Percentiles rank a stretch among this genome's conserved stretches.
Conservation (phyloP, 805 yeast genomes). For the Starmerella floricola region DNA sequence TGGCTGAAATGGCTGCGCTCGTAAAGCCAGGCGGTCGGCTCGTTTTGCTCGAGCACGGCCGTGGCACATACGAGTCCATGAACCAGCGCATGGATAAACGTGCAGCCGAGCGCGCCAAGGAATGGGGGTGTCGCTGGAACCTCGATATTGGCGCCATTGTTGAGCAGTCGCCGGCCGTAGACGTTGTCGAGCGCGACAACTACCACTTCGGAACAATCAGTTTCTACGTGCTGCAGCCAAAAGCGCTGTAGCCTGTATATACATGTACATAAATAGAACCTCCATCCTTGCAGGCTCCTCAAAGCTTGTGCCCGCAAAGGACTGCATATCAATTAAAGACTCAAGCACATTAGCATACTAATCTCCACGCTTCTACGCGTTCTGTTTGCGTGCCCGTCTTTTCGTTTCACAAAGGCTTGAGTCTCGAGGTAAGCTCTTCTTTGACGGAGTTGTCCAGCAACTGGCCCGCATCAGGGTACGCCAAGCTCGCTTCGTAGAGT, state of each 20-base stretch:
- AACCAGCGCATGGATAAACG: constrained; percentile 71
- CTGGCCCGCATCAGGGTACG: constrained; percentile 56
- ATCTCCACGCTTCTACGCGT: no score
- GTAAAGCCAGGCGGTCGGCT: constrained; percentile 86
- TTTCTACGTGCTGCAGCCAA: constrained; percentile 25
- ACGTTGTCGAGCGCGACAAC: constrained; percentile 65
- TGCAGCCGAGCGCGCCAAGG: constrained; percentile 68
- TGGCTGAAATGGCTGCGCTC: constrained; percentile 57
- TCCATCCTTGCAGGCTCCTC: no score
- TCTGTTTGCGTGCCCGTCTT: background rate
- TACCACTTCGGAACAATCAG: constrained; percentile 85
- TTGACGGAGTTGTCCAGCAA: constrained; percentile 61
- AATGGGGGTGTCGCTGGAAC: constrained; percentile 98
- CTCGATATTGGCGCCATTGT: constrained; percentile 81
- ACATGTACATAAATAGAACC: no score
- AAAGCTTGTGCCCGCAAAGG: no score
- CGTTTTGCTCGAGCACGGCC: constrained; percentile 81
- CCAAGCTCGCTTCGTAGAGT: constrained; percentile 84
- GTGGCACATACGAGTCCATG: constrained; percentile 66
- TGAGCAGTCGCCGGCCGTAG: constrained; percentile 63
- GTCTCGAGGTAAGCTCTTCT: constrained; percentile 49
- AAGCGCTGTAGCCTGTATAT: no score
- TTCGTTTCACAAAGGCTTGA: background rate
- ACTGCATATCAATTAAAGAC: no score
- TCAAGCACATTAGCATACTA: no score